Percentiles rank a stretch among this genome's conserved stretches.
Evolutionary conservation across 139 green algal genomes (phyloP).

Genomic region (Chlorella sp.): DNA sequence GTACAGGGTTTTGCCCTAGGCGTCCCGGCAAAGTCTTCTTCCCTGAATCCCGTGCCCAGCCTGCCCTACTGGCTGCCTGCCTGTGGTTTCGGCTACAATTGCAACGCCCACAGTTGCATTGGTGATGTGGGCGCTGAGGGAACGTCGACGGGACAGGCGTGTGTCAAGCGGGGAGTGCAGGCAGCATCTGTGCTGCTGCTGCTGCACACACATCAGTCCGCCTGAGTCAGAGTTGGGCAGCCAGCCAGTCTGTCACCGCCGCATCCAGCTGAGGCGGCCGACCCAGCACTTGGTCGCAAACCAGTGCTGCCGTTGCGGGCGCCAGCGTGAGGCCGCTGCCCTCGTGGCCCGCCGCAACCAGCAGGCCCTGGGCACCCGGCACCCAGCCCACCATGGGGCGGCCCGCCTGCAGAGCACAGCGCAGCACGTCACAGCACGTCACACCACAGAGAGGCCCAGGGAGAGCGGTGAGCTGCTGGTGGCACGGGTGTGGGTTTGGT

Average conservation of each 20-base stretch:
- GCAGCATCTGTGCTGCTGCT: no score
- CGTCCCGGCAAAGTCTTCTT: no score
- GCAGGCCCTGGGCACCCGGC: slow-evolving; percentile 54
- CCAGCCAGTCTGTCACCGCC: neutral
- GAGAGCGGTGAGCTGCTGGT: neutral
- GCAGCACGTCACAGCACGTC: neutral
- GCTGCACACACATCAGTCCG: no score
- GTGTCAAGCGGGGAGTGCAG: no score
- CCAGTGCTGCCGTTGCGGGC: slow-evolving; percentile 70
- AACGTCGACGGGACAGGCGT: no score
- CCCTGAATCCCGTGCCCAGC: no score
- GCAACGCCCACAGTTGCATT: no score
- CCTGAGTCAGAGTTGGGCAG: neutral
- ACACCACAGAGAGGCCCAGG: neutral
- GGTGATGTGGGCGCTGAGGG: no score
- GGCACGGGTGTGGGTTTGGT: neutral
- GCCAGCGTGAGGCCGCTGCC: slow-evolving; percentile 78
- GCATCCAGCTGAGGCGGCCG: neutral
- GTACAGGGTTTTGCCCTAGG: no score
- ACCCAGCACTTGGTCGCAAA: slow-evolving; percentile 19
- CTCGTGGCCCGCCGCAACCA: slow-evolving; percentile 80
- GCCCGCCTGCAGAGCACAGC: slow-evolving; percentile 27
- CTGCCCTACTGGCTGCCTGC: no score
- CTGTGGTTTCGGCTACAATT: no score
- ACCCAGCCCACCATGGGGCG: slow-evolving; percentile 69